Evolutionary conservation across 23 red algal genomes (phyloP).

Genomic region (Gracilaria caudata): DNA sequence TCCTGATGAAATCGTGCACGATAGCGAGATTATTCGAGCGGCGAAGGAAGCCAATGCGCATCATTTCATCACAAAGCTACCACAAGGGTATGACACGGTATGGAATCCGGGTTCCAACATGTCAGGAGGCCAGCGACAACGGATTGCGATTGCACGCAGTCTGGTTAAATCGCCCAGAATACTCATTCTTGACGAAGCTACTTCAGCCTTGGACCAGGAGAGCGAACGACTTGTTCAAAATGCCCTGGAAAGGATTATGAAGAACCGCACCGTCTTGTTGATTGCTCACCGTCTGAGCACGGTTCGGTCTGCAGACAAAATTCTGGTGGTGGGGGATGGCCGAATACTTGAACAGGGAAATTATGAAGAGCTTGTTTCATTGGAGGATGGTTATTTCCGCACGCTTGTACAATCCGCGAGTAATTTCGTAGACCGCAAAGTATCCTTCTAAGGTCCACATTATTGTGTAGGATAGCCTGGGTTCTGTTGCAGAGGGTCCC

Average conservation of each 20-base stretch:
- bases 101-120: conserved; percentile 77
- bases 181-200: conserved; percentile 91
- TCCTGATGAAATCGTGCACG: conserved; percentile 47
- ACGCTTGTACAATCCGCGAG: conserved; percentile 71
- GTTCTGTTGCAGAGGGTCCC: not conserved
- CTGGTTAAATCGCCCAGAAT: conserved; percentile 72
- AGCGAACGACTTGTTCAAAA: conserved; percentile 88
- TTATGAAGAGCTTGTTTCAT: conserved; percentile 70
- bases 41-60: conserved; percentile 85
- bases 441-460: not conserved
- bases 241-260: conserved; percentile 74
- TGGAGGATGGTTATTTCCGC: conserved; percentile 72
- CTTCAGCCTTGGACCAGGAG: conserved; percentile 87
- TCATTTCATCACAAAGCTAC: conserved; percentile 76
- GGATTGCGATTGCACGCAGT: conserved; percentile 87
- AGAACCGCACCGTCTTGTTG: conserved; percentile 83
- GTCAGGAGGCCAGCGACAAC: conserved; percentile 85
- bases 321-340: conserved; percentile 84
- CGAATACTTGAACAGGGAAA: conserved; percentile 80
- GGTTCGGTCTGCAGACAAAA: conserved; percentile 79
- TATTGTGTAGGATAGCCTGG: not conserved
- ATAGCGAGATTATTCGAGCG: conserved; percentile 58
- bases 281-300: conserved; percentile 93
- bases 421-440: conserved; percentile 10
- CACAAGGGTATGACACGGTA: conserved; percentile 80